Conservation (phyloP, 129 eudicot species). For the Pittosporum tobira region DNA sequence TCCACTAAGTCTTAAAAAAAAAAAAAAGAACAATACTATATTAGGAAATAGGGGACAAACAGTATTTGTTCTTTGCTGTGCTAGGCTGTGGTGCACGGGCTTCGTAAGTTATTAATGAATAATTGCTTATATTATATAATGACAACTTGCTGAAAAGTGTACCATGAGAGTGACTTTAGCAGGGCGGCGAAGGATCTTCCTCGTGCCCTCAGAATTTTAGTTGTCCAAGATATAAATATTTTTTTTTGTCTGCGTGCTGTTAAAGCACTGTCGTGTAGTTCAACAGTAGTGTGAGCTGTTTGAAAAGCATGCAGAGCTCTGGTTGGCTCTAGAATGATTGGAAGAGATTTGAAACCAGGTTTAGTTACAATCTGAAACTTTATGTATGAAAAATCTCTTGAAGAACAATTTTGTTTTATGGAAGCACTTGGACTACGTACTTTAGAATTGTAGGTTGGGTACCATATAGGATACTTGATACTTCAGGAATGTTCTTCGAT, state of each 20-base stretch:
- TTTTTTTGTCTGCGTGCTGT: not conserved
- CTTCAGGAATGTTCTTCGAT: not conserved
- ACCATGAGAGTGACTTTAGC: conserved; percentile 42
- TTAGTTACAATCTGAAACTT: not conserved
- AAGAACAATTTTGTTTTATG: not conserved
- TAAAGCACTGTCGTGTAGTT: not conserved
- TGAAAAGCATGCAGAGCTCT: not conserved
- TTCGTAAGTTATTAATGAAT: conserved; percentile 1
- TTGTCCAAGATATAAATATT: conserved; percentile 10
- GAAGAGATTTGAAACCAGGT: not conserved
- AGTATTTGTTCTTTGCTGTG: conserved; percentile 35
- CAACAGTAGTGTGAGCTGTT: no score
- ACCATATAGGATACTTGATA: not conserved
- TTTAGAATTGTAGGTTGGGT: not conserved
- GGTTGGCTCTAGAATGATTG: not conserved
- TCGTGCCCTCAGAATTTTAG: conserved; percentile 23
- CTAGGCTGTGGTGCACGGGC: conserved; percentile 28
- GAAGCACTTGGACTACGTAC: not conserved
- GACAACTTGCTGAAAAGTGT: conserved; percentile 20
- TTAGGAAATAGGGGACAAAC: conserved; percentile 21
- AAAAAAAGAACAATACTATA: conserved; percentile 23
- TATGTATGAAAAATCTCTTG: no score
- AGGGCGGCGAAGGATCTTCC: conserved; percentile 31
- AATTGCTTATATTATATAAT: conserved; percentile 8
- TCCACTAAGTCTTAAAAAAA: conserved; percentile 22